phyloP scores from a whole-genome alignment of 176 grass and related monocot genomes.

The Saccharum officinarum region DNA sequence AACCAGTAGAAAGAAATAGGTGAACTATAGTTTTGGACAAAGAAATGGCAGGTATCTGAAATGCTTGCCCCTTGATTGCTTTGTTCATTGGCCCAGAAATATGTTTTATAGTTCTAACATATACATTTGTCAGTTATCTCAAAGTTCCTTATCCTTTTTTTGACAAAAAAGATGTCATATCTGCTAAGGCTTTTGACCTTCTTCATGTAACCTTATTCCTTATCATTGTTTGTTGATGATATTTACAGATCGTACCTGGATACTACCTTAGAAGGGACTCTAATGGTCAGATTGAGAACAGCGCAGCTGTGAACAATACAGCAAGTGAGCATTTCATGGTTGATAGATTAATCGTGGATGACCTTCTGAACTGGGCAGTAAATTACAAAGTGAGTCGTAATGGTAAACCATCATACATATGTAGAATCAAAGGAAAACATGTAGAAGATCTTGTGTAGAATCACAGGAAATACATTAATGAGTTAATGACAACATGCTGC shows the following conservation, averaged over 20 bases:
- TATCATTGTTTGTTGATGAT: conserved; percentile 29
- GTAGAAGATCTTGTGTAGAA: neutral
- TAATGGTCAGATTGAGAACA: conserved; percentile 79
- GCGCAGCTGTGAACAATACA: conserved; percentile 78
- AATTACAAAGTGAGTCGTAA: conserved; percentile 73
- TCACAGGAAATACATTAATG: neutral
- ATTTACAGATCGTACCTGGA: conserved; percentile 81
- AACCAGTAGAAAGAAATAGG: conserved; percentile 18
- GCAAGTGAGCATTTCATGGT: conserved; percentile 96
- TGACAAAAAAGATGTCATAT: neutral
- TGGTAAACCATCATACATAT: neutral
- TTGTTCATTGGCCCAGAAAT: neutral
- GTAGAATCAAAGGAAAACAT: conserved; percentile 4
- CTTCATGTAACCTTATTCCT: conserved; percentile 3
- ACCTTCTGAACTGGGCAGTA: conserved; percentile 81
- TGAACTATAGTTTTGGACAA: conserved; percentile 3
- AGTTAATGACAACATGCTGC: neutral
- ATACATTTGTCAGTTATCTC: neutral
- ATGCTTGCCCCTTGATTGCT: neutral
- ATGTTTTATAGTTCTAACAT: neutral
- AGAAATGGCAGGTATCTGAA: conserved; percentile 11
- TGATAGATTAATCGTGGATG: conserved; percentile 86
- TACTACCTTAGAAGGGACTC: conserved; percentile 77
- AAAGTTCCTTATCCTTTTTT: neutral
- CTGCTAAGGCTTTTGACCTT: neutral